Evolutionary conservation across 345 rosid species (phyloP), one percentile per base, ranked within the genome.

Genomic region (Gossypium arboreum): DNA sequence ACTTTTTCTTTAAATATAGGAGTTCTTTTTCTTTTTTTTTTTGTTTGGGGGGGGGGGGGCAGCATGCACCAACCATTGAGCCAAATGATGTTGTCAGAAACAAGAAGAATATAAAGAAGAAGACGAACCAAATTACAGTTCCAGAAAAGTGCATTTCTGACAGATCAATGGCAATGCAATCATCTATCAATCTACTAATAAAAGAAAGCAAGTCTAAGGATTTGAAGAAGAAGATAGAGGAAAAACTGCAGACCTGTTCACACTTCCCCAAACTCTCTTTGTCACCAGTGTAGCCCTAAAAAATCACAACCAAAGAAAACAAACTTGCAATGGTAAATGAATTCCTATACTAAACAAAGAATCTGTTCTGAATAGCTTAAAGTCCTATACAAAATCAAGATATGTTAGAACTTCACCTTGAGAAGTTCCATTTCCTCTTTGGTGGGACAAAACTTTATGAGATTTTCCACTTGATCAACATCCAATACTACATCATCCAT

Each of bases 401-500:
- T 75, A 82, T 63, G 76, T 61, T 48, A 84, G 73, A 79, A 51
- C 54, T 67, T 81, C 73, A 95, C 99, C 99, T 95, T 95, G 50
- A 95, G 92, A 81, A 82, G 89, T 80, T 95, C 99, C 97, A 93
- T 93, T 88, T 96, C 99, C 85, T 96, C 99, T 81, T 96, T 96
- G 9, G 98, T 93, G 39, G 98, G 99, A 75, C 98, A 96, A 82
- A 93, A 93, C 71, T 96, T 96, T 81, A 93, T 93, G 78, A 96
- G 97, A 85, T 96, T 96, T 58, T 96, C 99, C 80, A 96, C 94
- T 81, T 96, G 99, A 82, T 96, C 99, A 83, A 84, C 91, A 85
- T 96, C 97, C 84, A 96, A 86, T 68, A 90, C 79, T 29, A 94
- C 80, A 13, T 90, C 99, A 85, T 96, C 98, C 98, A 96, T 87